A percentile compares a stretch with the other conserved stretches of the same genome.
phyloP scores from a whole-genome alignment of 805 yeast genomes.

The Nakazawaea wickerhamii region DNA sequence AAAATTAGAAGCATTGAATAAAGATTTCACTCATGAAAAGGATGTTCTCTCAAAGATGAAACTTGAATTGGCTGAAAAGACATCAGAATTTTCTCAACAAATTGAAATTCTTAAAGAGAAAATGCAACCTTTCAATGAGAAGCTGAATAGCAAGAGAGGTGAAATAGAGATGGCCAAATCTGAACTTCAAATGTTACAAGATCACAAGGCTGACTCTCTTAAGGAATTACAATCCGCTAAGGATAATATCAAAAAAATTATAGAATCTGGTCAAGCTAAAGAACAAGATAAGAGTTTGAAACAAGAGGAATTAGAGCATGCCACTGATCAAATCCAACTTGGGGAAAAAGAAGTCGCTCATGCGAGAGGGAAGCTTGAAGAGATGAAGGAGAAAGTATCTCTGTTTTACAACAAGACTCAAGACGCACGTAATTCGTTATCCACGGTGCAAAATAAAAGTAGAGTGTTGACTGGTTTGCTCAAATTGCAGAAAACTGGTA shows the following conservation, averaged over 20 bases:
- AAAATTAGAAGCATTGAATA: constrained; percentile 41
- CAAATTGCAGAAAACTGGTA: constrained; percentile 70
- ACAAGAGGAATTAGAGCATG: constrained; percentile 42
- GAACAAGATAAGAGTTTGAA: constrained; percentile 41
- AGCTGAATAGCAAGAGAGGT: constrained; percentile 56
- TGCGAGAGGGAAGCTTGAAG: constrained; percentile 45
- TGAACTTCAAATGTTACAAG: constrained; percentile 53
- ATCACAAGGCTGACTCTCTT: constrained; percentile 37
- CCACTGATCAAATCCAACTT: constrained; percentile 45
- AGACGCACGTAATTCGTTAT: constrained; percentile 59
- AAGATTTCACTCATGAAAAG: constrained; percentile 47
- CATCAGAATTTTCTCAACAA: constrained; percentile 59
- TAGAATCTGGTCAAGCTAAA: constrained; percentile 42
- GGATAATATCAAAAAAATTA: constrained; percentile 38
- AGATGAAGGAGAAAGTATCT: constrained; percentile 48
- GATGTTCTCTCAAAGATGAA: constrained; percentile 57
- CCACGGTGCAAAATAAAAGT: constrained; percentile 59
- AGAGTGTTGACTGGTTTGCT: constrained; percentile 65
- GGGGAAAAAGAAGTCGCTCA: constrained; percentile 54
- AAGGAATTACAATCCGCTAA: constrained; percentile 41
- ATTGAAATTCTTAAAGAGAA: constrained; percentile 59
- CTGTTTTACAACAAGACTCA: constrained; percentile 54
- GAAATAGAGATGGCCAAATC: constrained; percentile 61
- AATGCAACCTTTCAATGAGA: constrained; percentile 79
- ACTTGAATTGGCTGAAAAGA: constrained; percentile 63